These are phyloP conservation scores for Mycena vitilis DNA, from an alignment of 768 basidiomycete species.

Conservation along the genomic window DNA sequence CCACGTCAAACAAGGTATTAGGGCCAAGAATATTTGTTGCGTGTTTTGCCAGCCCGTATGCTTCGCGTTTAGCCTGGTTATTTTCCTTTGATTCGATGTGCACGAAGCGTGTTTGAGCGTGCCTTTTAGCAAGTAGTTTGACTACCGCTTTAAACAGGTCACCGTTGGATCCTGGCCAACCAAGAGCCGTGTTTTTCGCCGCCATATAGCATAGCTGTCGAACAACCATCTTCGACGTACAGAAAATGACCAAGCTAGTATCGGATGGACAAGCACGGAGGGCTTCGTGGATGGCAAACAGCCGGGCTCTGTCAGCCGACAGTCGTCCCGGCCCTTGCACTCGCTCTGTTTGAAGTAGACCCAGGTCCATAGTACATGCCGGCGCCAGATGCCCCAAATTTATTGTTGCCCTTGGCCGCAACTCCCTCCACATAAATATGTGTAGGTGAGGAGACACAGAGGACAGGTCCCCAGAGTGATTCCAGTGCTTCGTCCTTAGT, in stretches of 20 bases:
- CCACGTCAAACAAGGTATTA: no score
- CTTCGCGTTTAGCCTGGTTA: neutral
- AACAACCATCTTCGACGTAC: neutral
- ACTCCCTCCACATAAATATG: no score
- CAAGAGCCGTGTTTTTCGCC: neutral
- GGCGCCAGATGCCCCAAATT: no score
- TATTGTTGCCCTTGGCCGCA: no score
- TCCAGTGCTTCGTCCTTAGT: no score
- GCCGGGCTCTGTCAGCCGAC: neutral
- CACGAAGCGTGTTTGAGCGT: neutral
- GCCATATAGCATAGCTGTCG: neutral
- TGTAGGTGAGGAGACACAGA: no score
- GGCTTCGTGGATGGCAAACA: neutral
- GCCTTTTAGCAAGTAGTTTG: neutral
- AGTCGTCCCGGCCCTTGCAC: neutral
- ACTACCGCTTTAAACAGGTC: neutral
- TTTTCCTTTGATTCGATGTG: neutral
- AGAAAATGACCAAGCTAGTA: neutral
- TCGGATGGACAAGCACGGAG: neutral
- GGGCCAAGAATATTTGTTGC: no score
- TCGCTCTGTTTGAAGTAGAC: no score
- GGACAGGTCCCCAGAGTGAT: no score
- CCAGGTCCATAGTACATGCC: no score
- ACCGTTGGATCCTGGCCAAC: neutral
- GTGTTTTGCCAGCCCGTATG: neutral